Conservation (phyloP, 192 early-diverging fungal genomes). For the Coemansia sp. region DNA sequence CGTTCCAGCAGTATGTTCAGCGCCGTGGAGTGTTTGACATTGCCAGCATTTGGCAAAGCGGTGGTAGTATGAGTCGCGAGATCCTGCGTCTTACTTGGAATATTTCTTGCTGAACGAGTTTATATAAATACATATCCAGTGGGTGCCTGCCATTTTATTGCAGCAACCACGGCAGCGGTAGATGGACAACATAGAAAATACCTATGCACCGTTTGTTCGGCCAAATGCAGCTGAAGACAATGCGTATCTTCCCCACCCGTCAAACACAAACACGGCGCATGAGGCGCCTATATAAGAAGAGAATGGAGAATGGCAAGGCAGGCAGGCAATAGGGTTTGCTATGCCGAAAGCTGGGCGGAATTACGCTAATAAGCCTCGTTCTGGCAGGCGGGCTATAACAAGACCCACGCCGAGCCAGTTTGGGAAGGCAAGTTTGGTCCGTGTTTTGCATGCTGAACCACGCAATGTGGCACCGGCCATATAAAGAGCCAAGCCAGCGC, state of each 20-base stretch:
- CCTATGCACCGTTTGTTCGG: background rate
- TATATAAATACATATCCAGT: too few species aligned
- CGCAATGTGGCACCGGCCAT: background rate
- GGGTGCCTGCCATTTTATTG: background rate
- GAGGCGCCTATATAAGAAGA: constrained; percentile 20
- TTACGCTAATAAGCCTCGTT: constrained; percentile 8
- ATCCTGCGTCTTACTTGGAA: constrained; percentile 66
- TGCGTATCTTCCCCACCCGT: background rate
- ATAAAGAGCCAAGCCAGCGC: constrained; percentile 7
- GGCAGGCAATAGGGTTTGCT: background rate
- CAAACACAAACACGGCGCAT: background rate
- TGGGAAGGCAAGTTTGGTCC: background rate
- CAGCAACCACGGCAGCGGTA: background rate
- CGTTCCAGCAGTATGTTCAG: constrained; percentile 69
- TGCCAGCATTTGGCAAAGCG: constrained; percentile 63
- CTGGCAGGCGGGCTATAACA: background rate
- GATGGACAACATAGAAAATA: background rate
- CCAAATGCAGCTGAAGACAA: background rate
- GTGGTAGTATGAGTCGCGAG: constrained; percentile 68
- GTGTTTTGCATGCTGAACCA: background rate
- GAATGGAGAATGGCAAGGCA: background rate
- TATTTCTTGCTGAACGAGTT: background rate
- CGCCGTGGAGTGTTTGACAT: constrained; percentile 58
- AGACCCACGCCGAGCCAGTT: background rate
- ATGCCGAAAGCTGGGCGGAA: constrained; percentile 3